Base-by-base conservation (phyloP, 192 early-diverging fungal genomes). In the Podochytrium sp. region DNA sequence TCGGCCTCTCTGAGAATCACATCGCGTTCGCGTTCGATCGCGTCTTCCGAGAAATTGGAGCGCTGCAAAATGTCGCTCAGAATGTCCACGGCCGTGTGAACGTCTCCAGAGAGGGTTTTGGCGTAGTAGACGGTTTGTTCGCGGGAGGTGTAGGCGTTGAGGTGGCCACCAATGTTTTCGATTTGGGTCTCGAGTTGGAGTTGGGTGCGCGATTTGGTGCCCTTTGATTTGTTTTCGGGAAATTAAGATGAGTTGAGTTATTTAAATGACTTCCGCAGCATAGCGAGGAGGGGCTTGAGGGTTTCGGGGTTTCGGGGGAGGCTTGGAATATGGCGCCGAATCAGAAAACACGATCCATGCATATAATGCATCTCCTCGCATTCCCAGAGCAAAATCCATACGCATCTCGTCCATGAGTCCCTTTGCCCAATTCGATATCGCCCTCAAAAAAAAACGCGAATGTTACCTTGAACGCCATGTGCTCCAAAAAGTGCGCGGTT, bases 111-210 rank as follows among this genome's bases (percentile, higher is more conserved):
- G 66, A 99, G 89, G 37, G 95, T 85, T 82, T 97, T 97, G 68
- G 97, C 97, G 78, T 96, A 97, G 89, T 97, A 99, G 55, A 96
- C 96, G 35, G 95, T 98, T 84, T 99, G 97, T 81, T 99, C 97
- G 70, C 97, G 91, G 30, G 97, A 98, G 37, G 97, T 99, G 83
- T 99, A 99, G 55, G 97, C 97, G 83, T 98, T 98, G 77, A 99
- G 83, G 81, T 98, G 95, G 47, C 93, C 95, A 55, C 97, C 97
- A 87, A 99, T 95, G 89, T 97, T 97, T 82, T 99, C 97, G 68
- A 99, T 96, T 79, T 91, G 90, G 43, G 95, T 87, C 85, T 98
- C 96, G 38, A 98, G 84, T 78, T 97, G 91, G 69, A 91, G 83
- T 83, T 98, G 96, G 41, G 88, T 87, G 68, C 96, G 91, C 59